Percentiles rank a stretch among this genome's conserved stretches.
Conservation (phyloP, 495 filamentous ascomycete genomes). For the Penicillium turbatum region DNA sequence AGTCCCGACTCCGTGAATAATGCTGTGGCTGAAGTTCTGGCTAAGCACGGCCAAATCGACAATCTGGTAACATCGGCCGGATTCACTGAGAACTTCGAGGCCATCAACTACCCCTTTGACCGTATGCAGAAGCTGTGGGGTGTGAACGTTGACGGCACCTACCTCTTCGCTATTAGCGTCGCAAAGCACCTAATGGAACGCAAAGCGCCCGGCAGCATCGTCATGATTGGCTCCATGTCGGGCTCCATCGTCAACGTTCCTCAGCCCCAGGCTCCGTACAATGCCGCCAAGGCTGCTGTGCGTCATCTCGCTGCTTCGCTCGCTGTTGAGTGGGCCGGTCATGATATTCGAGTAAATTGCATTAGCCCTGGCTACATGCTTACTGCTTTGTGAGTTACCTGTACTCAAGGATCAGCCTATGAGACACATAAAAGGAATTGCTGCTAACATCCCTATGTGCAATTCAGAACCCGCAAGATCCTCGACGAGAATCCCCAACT, state of each 20-base stretch:
- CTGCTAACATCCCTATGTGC: slow-evolving; percentile 13
- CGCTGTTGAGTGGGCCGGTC: slow-evolving; percentile 84
- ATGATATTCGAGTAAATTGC: slow-evolving; percentile 83
- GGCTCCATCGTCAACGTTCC: slow-evolving; percentile 90
- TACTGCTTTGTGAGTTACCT: slow-evolving; percentile 64
- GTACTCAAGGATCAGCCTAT: background rate
- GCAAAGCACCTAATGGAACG: slow-evolving; percentile 87
- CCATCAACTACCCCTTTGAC: slow-evolving; percentile 81
- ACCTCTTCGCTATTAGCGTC: slow-evolving; percentile 77
- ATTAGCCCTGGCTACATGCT: slow-evolving; percentile 94
- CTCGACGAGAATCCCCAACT: slow-evolving; percentile 88
- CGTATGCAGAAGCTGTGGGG: slow-evolving; percentile 88
- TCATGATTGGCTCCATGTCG: slow-evolving; percentile 95
- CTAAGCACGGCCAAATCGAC: slow-evolving; percentile 76
- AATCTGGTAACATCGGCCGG: slow-evolving; percentile 92
- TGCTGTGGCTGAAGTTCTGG: slow-evolving; percentile 64
- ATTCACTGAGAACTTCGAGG: slow-evolving; percentile 93
- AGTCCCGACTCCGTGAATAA: slow-evolving; percentile 67
- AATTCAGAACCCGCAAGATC: slow-evolving; percentile 80
- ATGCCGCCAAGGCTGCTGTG: slow-evolving; percentile 84
- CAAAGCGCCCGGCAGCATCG: slow-evolving; percentile 73
- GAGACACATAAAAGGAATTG: background rate
- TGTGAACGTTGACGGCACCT: slow-evolving; percentile 93
- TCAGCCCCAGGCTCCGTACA: slow-evolving; percentile 90
- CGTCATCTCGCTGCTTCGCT: slow-evolving; percentile 74